Evolutionary conservation across 176 grass and related monocot genomes (phyloP), one percentile per base, ranked within the genome.

Genomic region (Aegilops speltoides): DNA sequence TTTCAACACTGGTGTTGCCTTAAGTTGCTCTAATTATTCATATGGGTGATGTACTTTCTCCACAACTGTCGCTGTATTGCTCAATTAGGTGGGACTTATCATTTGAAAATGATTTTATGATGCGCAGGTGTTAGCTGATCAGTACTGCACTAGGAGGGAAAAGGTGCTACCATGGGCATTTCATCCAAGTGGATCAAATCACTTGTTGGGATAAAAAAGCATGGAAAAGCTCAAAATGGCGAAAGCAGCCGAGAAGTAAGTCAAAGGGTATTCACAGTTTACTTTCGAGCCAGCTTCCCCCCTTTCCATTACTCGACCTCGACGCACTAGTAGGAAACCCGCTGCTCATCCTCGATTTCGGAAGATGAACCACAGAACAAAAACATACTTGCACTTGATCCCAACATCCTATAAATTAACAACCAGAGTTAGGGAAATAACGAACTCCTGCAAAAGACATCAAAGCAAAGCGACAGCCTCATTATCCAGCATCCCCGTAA

Each of bases 121-220:
- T 69, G 19, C 54, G 26, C 76, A 91, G 86, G 62, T 84, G 15
- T 60, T 71, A 81, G 61, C 76, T 84, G n/a, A 24, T 70, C 23
- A 23, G 2, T 40, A 40, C 38, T 40, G 0, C 38, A 38, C 37
- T 23, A 15, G 56, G 62, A 61, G 37, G 45, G 7, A 23, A 60
- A 59, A 61, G 60, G 73, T 19, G 52, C 17, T 29, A 25, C 11
- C 24, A 91, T 92, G 95, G 95, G 95, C 36, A 97, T 97, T 79
- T 97, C 95, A 69, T 68, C 92, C 3, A 97, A 92, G 86, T 97
- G 95, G 95, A 88, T 97, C 17, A 97, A 97, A 84, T 92, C 92
- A 76, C 84, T 97, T 81, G 92, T 97, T 36, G 95, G 95, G 75
- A 79, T 94, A 86, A 91, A 65, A 64, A 97, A 92, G 76, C 82